phyloP scores from a whole-genome alignment of 306 rosid genomes.

The Corylus americana region DNA sequence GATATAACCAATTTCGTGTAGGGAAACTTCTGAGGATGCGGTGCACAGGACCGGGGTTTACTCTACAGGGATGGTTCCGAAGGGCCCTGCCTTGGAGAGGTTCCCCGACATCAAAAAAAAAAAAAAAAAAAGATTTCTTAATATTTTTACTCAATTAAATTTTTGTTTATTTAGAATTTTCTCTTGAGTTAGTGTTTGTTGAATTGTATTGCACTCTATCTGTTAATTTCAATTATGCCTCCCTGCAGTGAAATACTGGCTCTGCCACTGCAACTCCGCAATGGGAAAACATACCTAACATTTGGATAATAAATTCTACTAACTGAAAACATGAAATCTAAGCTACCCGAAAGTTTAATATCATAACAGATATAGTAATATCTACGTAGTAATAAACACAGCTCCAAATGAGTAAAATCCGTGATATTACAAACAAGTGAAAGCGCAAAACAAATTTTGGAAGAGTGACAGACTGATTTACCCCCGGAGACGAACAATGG shows the following conservation, averaged over 20 bases:
- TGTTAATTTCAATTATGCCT: background rate
- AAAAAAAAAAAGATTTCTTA: too few species aligned
- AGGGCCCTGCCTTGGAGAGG: too few species aligned
- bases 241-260: background rate
- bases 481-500: slow-evolving; percentile 98
- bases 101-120: too few species aligned
- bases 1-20: too few species aligned
- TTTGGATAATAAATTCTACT: background rate
- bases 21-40: too few species aligned
- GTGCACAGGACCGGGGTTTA: too few species aligned
- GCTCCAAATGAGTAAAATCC: background rate
- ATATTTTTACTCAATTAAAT: too few species aligned
- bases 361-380: background rate
- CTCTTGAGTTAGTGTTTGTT: too few species aligned
- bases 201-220: too few species aligned
- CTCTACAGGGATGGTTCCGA: too few species aligned
- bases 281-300: too few species aligned
- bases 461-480: slow-evolving; percentile 3
- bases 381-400: background rate
- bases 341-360: background rate
- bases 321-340: background rate
- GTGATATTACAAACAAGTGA: background rate
- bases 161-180: too few species aligned
- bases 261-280: background rate
- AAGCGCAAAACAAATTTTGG: background rate